Conservation (phyloP, 2,329 filamentous ascomycete species). For the Claviceps sp. region DNA sequence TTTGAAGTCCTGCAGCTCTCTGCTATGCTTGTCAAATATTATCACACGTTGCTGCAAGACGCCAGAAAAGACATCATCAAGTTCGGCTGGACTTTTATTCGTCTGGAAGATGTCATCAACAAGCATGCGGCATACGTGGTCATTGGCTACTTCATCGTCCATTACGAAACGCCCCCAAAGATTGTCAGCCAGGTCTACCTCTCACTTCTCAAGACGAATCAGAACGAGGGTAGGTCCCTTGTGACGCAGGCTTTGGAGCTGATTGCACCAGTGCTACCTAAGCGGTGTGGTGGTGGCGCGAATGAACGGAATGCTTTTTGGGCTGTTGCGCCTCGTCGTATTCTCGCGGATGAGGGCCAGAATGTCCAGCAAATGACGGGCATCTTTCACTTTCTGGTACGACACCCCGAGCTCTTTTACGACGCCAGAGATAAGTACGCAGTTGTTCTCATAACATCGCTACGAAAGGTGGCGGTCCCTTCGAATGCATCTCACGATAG, state of each 20-base stretch:
- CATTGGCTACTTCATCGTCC: constrained; percentile 93
- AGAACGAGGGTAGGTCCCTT: constrained; percentile 82
- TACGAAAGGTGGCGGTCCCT: constrained; percentile 75
- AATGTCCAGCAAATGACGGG: constrained; percentile 93
- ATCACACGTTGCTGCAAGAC: constrained; percentile 76
- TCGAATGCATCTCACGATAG: constrained; percentile 80
- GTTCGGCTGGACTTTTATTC: constrained; percentile 97
- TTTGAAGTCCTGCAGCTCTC: constrained; percentile 95
- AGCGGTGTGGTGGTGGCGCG: constrained; percentile 57
- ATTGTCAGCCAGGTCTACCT: constrained; percentile 94
- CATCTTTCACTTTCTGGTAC: constrained; percentile 93
- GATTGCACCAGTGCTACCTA: constrained; percentile 85
- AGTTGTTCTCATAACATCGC: constrained; percentile 72
- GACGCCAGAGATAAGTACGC: constrained; percentile 88
- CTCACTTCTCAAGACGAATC: constrained; percentile 78
- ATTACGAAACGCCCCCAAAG: constrained; percentile 92
- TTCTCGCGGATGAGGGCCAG: constrained; percentile 84
- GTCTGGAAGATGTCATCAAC: constrained; percentile 97
- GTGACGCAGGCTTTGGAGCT: constrained; percentile 92
- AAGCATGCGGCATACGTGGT: constrained; percentile 97
- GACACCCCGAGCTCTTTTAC: constrained; percentile 87
- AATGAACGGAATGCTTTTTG: constrained; percentile 69
- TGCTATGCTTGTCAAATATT: constrained; percentile 89
- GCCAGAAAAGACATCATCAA: constrained; percentile 96
- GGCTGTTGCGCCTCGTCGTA: constrained; percentile 81